Evolutionary conservation across 331 rosid species (phyloP).

Genomic region (Cucumis variabilis): DNA sequence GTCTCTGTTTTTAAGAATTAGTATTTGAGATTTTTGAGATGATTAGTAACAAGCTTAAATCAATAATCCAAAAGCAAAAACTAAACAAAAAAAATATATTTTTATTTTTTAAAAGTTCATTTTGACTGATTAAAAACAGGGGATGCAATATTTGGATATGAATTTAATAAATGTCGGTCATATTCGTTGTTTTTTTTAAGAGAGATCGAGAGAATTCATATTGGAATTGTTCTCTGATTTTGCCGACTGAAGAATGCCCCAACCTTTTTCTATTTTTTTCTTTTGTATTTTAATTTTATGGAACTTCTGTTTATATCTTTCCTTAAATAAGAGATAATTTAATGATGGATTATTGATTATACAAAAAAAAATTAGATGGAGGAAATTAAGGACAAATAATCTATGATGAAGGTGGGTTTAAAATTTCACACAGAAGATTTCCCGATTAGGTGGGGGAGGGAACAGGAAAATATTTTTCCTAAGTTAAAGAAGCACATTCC

Average conservation of each 20-base stretch:
- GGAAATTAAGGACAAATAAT: too few species aligned
- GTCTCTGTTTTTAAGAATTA: neutral
- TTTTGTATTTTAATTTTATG: neutral
- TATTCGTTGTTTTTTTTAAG: neutral
- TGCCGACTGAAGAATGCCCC: slow-evolving; percentile 11
- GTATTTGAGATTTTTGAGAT: neutral
- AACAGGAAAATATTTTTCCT: too few species aligned
- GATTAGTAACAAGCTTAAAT: neutral
- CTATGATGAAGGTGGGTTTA: too few species aligned
- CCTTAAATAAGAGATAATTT: neutral
- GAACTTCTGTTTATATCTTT: neutral
- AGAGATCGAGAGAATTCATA: neutral
- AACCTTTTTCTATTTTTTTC: neutral
- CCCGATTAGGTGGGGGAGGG: too few species aligned
- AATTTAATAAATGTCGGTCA: slow-evolving; percentile 15
- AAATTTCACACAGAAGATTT: too few species aligned
- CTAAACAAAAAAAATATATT: too few species aligned
- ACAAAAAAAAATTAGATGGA: too few species aligned
- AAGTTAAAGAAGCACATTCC: too few species aligned
- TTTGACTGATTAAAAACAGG: slow-evolving; percentile 3
- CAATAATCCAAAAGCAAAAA: neutral
- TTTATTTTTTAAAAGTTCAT: too few species aligned
- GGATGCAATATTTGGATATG: neutral
- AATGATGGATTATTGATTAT: too few species aligned
- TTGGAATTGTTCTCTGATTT: slow-evolving; percentile 30